Conservation (phyloP, 345 rosid species). For the Populus euphratica region DNA sequence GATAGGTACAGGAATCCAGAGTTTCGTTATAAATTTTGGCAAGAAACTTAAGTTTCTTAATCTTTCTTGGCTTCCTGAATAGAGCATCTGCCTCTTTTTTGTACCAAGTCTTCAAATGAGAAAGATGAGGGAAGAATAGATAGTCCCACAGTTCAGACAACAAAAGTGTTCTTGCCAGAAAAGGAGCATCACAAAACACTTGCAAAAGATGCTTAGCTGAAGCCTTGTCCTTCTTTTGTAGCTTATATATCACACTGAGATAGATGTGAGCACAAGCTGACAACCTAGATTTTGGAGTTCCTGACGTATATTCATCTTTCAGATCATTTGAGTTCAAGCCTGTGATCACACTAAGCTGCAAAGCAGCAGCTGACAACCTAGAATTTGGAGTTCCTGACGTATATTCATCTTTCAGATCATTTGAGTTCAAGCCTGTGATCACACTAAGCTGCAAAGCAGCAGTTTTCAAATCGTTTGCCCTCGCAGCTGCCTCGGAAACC, state of each 20-base stretch:
- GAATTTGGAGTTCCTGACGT: conserved; percentile 45
- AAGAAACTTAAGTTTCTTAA: conserved; percentile 47
- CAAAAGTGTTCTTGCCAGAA: conserved; percentile 43
- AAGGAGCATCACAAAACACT: conserved; percentile 56
- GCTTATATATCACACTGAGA: conserved; percentile 50
- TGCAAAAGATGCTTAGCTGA: conserved; percentile 63
- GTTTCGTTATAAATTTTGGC: conserved; percentile 51
- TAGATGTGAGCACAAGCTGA: conserved; percentile 65
- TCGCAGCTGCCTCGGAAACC: conserved; percentile 36
- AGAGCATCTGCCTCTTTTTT: conserved; percentile 49
- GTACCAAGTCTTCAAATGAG: conserved; percentile 56
- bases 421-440: conserved; percentile 46
- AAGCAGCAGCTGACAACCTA: conserved; percentile 47
- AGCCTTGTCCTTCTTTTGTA: conserved; percentile 51
- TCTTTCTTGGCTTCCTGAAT: conserved; percentile 26
- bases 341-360: conserved; percentile 54
- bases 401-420: conserved; percentile 40
- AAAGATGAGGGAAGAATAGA: conserved; percentile 60
- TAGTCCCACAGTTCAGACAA: conserved; percentile 56
- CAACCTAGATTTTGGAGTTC: conserved; percentile 42
- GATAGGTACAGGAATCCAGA: conserved; percentile 55
- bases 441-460: conserved; percentile 54
- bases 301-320: conserved; percentile 43
- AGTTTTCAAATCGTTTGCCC: conserved; percentile 44
- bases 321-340: conserved; percentile 42